phyloP scores from a whole-genome alignment of 78 protist genomes.

The Dictyostelium brefeldianum region DNA sequence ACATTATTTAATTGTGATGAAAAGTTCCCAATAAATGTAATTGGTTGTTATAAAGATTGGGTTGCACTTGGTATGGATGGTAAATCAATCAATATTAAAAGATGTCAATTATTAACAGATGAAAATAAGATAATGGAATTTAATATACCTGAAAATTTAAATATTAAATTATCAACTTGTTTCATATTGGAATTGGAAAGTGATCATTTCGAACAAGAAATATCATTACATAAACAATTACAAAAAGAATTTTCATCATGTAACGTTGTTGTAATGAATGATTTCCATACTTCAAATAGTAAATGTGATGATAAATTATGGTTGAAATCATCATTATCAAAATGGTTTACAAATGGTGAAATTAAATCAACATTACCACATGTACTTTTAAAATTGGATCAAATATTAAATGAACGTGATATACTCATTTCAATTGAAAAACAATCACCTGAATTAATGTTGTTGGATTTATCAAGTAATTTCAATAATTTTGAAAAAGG shows the following conservation, averaged over 20 bases:
- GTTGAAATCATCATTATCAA: slow-evolving; percentile 28
- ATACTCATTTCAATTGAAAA: background rate
- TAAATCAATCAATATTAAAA: background rate
- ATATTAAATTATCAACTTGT: background rate
- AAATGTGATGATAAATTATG: slow-evolving; percentile 65
- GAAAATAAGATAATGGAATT: background rate
- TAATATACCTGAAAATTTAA: background rate
- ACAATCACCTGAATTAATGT: background rate
- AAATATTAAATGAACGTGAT: slow-evolving; percentile 1
- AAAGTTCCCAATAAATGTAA: slow-evolving; percentile 10
- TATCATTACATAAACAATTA: background rate
- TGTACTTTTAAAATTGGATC: background rate
- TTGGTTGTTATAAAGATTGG: slow-evolving; percentile 42
- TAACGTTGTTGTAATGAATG: slow-evolving; percentile 18
- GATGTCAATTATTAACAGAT: slow-evolving; percentile 18
- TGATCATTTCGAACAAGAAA: slow-evolving; percentile 21
- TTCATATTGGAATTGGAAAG: slow-evolving; percentile 27
- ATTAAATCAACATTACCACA: background rate
- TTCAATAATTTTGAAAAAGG: slow-evolving; percentile 10
- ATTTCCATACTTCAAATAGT: background rate
- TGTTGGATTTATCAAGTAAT: background rate
- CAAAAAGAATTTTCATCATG: background rate
- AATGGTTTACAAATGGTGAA: slow-evolving; percentile 9
- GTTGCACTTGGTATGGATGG: background rate
- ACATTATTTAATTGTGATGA: background rate